Percentiles rank a stretch among this genome's conserved stretches.
These are phyloP conservation scores for Eutrema salsugineum DNA, from an alignment of 441 rosid species.

Conservation along the genomic window DNA sequence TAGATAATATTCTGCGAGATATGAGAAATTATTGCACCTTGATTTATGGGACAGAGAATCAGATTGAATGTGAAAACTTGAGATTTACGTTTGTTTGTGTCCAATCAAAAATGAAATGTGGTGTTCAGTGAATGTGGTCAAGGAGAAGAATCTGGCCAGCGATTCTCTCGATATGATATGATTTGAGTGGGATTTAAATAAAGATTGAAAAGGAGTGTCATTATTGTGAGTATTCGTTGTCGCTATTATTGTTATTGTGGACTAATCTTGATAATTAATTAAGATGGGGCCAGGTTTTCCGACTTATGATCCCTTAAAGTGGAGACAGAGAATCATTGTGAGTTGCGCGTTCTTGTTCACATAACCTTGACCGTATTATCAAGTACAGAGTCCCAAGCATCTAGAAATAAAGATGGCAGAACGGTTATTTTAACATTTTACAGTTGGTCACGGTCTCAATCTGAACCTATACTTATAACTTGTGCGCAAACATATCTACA, in stretches of 20 bases:
- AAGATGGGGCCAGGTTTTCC: constrained; percentile 1
- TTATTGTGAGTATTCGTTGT: constrained; percentile 7
- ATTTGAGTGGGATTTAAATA: constrained; percentile 22
- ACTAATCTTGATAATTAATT: background rate
- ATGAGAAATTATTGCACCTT: background rate
- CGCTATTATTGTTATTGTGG: constrained; percentile 14
- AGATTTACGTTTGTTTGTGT: constrained; percentile 4
- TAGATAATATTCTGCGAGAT: background rate
- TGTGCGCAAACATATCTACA: too few relatives aligned
- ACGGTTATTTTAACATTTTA: too few relatives aligned
- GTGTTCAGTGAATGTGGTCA: constrained; percentile 22
- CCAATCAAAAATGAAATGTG: background rate
- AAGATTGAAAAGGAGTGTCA: constrained; percentile 6
- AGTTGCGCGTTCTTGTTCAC: background rate
- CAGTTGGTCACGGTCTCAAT: too few relatives aligned
- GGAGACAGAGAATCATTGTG: constrained; percentile 11
- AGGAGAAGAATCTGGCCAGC: constrained; percentile 19
- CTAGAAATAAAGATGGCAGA: too few relatives aligned
- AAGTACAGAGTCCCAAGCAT: background rate
- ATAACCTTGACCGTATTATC: background rate
- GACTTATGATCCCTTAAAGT: background rate
- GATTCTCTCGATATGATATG: constrained; percentile 9
- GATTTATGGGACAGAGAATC: constrained; percentile 9
- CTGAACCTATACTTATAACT: too few relatives aligned
- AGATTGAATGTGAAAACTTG: constrained; percentile 8